Percentiles rank a stretch among this genome's conserved stretches.
phyloP scores from a whole-genome alignment of 495 filamentous ascomycete genomes.

The Neurospora cerealis region DNA sequence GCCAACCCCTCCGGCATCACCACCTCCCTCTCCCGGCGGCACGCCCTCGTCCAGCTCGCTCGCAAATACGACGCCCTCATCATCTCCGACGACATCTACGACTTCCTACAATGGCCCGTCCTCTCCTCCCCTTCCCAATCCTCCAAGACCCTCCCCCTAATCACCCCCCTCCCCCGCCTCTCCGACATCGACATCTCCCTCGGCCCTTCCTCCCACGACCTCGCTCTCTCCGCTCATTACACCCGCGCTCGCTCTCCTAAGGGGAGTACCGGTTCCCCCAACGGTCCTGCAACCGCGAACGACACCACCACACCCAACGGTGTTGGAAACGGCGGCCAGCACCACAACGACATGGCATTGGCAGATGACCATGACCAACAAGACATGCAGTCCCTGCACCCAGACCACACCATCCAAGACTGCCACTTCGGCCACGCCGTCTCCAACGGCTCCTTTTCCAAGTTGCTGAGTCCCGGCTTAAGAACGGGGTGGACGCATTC shows the following conservation, averaged over 20 bases:
- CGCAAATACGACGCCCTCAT: slow-evolving; percentile 65
- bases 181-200: slow-evolving; percentile 61
- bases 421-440: slow-evolving; percentile 60
- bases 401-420: not conserved
- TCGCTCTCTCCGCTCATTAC: not conserved
- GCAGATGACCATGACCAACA: not conserved
- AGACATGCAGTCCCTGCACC: not conserved
- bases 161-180: slow-evolving; percentile 47
- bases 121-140: slow-evolving; percentile 3
- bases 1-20: slow-evolving; percentile 72
- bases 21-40: slow-evolving; percentile 52
- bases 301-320: too few relatives aligned
- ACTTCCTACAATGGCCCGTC: slow-evolving; percentile 65
- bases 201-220: slow-evolving; percentile 30
- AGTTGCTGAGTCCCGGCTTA: slow-evolving; percentile 69
- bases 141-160: not conserved
- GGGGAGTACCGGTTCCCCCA: not conserved
- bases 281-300: not conserved
- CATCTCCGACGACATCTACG: slow-evolving; percentile 86
- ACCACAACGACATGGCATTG: not conserved
- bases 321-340: not conserved
- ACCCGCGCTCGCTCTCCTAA: not conserved
- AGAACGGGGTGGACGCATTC: slow-evolving; percentile 79
- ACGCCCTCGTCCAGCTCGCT: slow-evolving; percentile 55
- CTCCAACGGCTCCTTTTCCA: slow-evolving; percentile 77